Evolutionary conservation across 1,284 basidiomycete genomes (phyloP), one percentile per base, ranked within the genome.

Genomic region (Coniferiporia sulphurascens): DNA sequence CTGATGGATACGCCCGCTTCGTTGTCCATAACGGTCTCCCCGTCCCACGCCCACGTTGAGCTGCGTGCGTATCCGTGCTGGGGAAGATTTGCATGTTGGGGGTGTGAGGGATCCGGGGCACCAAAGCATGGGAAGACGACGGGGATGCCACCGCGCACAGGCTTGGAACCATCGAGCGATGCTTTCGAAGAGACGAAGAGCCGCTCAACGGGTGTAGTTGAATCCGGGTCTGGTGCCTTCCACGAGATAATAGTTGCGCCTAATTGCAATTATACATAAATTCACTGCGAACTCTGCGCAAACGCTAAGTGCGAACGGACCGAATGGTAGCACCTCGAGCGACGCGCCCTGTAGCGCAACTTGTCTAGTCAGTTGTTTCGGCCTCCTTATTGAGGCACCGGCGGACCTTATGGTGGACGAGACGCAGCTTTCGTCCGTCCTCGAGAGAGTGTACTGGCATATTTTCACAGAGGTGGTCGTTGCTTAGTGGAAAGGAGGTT

Each of bases 61-160:
- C 76, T 91, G 52, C 93, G 80, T 15, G 89, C 93, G 68, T 94
- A 95, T 0, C 93, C 93, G 70, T 95, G 93, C 69, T 94, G 91
- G 6, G 76, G 59, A 6, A 96, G 78, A 45, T 82, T 82, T n/a
- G 73, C 69, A 70, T 95, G 91, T 46, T 90, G 65, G 86, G 86
- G 5, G 75, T 78, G 21, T 9, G 15, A 4, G 13, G 44, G 44
- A 41, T 48, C 45, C 1, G 93, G 91, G 1, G 88, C 76, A 2
- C 93, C 93, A 68, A 95, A 95, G 72, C 87, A 89, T 34, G 93
- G 93, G 72, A 92, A 93, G 36, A 91, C 86, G 48, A 93, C 74
- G 4, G 90, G 91, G 22, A 93, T 91, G 1, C 91, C 91, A n/a
- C 91, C 91, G 57, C 91, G 81, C 21, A 93, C 80, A 43, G 86